Percentiles rank a stretch among this genome's conserved stretches.
phyloP scores from a whole-genome alignment of 2,329 filamentous ascomycete genomes.

The Phyllosticta ampelicida region DNA sequence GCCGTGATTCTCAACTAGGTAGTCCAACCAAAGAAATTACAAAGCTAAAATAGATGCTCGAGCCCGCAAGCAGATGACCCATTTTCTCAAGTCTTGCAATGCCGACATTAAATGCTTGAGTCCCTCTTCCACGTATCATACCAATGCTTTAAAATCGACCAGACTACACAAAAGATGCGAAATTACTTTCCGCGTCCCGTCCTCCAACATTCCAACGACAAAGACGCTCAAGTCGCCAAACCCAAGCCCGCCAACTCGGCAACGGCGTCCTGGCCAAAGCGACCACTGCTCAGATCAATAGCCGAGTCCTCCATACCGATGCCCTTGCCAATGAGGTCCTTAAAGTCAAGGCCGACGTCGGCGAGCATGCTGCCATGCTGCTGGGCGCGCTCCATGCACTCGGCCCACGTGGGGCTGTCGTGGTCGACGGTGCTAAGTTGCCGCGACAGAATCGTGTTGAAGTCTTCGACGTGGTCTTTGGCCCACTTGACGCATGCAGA shows the following conservation, averaged over 20 bases:
- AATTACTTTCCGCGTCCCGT: neutral
- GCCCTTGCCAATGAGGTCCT: constrained; percentile 56
- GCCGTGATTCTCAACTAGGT: neutral
- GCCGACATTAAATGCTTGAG: too few relatives aligned
- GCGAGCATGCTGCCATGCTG: constrained; percentile 69
- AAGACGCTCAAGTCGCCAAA: neutral
- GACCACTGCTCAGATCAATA: neutral
- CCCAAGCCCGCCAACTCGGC: constrained; percentile 1
- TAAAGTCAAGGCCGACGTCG: constrained; percentile 85
- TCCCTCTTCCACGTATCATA: too few relatives aligned
- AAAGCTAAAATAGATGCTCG: neutral
- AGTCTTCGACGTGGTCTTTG: constrained; percentile 86
- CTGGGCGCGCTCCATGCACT: constrained; percentile 72
- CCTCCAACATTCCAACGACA: neutral
- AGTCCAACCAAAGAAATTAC: neutral
- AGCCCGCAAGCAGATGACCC: neutral
- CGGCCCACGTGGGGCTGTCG: constrained; percentile 64
- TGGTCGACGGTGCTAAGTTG: constrained; percentile 80
- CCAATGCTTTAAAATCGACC: neutral
- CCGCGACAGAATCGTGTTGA: constrained; percentile 70
- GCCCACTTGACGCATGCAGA: constrained; percentile 96
- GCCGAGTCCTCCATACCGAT: constrained; percentile 2
- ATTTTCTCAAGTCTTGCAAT: neutral
- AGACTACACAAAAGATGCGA: neutral
- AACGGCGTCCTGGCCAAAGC: neutral